phyloP scores from a whole-genome alignment of 306 rosid species.

The Cicer chorassanicum region DNA sequence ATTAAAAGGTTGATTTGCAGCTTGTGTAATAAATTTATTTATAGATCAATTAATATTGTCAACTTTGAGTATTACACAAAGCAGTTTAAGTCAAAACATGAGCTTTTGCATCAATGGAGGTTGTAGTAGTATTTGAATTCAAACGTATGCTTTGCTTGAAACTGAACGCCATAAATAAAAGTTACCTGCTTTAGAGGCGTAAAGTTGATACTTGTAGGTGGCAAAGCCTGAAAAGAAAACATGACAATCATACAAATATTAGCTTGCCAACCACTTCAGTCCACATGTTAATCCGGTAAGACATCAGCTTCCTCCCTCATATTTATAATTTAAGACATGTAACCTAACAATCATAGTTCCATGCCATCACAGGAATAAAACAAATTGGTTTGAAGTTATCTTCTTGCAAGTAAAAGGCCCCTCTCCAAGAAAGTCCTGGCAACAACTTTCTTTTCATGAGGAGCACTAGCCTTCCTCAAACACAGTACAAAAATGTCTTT shows the following conservation, averaged over 20 bases:
- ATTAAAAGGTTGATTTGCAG: conserved; percentile 20
- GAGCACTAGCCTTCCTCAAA: conserved; percentile 25
- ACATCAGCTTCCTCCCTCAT: not conserved
- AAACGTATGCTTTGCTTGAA: conserved; percentile 31
- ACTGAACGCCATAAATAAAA: conserved; percentile 22
- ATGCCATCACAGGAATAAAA: not conserved
- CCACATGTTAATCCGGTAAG: too few species aligned
- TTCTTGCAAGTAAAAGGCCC: not conserved
- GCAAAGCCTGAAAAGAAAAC: conserved; percentile 74
- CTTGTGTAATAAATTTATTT: conserved; percentile 23
- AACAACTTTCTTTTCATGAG: conserved; percentile 6
- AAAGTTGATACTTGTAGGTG: conserved; percentile 78
- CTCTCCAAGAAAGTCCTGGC: conserved; percentile 1
- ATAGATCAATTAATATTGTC: conserved; percentile 15
- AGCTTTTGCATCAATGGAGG: conserved; percentile 33
- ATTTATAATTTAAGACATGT: not conserved
- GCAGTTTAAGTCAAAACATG: not conserved
- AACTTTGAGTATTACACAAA: not conserved
- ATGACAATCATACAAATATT: not conserved
- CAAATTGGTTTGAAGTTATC: not conserved
- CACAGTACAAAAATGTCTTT: conserved; percentile 14
- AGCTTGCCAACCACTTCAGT: not conserved
- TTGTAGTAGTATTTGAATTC: conserved; percentile 25
- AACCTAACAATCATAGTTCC: conserved; percentile 14
- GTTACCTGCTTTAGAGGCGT: conserved; percentile 87